phyloP scores from a whole-genome alignment of 108 stramenopile genomes.

The Conticribra guillardii region DNA sequence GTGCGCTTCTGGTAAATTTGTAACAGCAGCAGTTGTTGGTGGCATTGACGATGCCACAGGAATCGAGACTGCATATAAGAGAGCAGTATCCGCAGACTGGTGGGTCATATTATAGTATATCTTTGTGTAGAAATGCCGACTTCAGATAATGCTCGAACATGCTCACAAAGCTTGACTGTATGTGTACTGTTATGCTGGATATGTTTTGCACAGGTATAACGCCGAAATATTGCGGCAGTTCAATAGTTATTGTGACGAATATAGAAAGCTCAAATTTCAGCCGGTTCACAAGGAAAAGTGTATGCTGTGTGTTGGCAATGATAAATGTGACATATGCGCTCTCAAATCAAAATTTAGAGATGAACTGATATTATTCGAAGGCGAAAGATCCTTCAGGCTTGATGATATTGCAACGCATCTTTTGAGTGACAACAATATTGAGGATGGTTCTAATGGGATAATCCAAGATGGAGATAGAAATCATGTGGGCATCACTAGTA shows the following conservation, averaged over 20 bases:
- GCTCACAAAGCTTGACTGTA: no score
- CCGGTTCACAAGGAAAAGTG: background rate
- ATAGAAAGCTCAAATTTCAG: slow-evolving; percentile 26
- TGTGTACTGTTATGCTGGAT: no score
- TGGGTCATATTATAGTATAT: background rate
- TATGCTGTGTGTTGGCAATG: slow-evolving; percentile 10
- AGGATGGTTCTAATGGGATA: no score
- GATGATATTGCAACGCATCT: slow-evolving; percentile 12
- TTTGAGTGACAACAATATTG: no score
- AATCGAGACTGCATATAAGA: slow-evolving; percentile 53
- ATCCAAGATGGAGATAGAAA: no score
- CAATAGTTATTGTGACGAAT: slow-evolving; percentile 53
- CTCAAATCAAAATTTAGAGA: slow-evolving; percentile 8
- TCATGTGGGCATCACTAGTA: no score
- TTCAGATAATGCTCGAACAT: no score
- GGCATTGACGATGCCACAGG: slow-evolving; percentile 45
- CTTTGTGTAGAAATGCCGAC: no score
- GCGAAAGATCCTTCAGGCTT: slow-evolving; percentile 2
- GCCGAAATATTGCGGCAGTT: slow-evolving; percentile 62
- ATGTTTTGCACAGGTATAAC: slow-evolving; percentile 32
- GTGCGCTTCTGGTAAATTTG: slow-evolving; percentile 55
- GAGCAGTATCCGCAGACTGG: slow-evolving; percentile 54
- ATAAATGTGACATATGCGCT: slow-evolving; percentile 13
- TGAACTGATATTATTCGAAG: background rate
- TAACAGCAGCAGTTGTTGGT: slow-evolving; percentile 53